Evolutionary conservation across 352 stramenopile genomes (phyloP), one percentile per base, ranked within the genome.

Genomic region (Phytophthora gonapodyides): DNA sequence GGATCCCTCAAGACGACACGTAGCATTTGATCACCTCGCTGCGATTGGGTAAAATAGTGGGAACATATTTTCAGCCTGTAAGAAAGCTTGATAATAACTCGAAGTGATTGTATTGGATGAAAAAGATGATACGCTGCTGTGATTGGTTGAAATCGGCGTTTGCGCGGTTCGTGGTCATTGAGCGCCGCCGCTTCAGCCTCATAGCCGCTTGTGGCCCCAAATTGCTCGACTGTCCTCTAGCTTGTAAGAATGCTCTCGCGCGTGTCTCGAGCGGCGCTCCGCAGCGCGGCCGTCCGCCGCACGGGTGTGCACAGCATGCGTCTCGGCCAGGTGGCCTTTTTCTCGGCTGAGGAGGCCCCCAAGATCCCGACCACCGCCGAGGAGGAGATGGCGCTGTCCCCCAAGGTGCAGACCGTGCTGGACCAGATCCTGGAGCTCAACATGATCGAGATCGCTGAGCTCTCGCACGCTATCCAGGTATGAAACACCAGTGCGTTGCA

Each of bases 381-480:
- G 27, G 80, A 78, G 55, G 87, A 96, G 71, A 49, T 94, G 16
- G 69, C 78, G 31, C 65, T 88, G 41, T 80, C 80, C 40, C 82
- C 84, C 40, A 93, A 93, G 76, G 87, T 96, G 55, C 82, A 96
- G 73, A 76, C 62, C 24, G 87, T 91, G 52, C 71, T 96, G 46
- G 79, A 96, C 73, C 73, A 91, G 67, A 93, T 96, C 73, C 73
- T 93, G 40, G 84, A 88, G 16, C 84, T 96, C 52, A 96, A 93
- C 78, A 94, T 96, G 87, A 57, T 96, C 43, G 87, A 96, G 74
- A 94, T 96, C 63, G 84, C 83, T 35, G 87, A 96, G 72, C 79
- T 96, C 37, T 96, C 87, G 46, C 69, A 73, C 57, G 87, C 84
- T 46, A 91, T 96, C 54, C 87, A 96, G 80, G 87, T 95, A 54